Evolutionary conservation across 768 basidiomycete genomes (phyloP).

Genomic region (Xerocomellus chrysenteron): DNA sequence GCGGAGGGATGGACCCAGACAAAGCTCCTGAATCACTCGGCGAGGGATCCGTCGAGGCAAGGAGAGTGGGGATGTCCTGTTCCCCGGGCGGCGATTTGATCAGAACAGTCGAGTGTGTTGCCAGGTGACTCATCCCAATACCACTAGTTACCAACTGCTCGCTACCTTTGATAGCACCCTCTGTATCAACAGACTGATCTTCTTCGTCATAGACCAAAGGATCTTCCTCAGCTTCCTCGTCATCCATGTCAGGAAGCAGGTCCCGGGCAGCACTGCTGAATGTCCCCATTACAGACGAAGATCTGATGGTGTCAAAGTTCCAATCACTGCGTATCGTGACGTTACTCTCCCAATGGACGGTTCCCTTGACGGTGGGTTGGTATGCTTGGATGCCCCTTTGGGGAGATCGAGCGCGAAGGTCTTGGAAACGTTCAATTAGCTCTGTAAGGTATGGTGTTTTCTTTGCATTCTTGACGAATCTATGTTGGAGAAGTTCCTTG

Average conservation of each 20-base stretch:
- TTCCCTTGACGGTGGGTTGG: slow-evolving; percentile 58
- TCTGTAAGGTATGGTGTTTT: slow-evolving; percentile 84
- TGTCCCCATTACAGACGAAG: slow-evolving; percentile 73
- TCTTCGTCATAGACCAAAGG: slow-evolving; percentile 40
- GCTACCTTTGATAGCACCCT: slow-evolving; percentile 64
- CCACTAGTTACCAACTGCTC: slow-evolving; percentile 41
- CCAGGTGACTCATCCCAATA: slow-evolving; percentile 52
- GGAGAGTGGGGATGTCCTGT: slow-evolving; percentile 41
- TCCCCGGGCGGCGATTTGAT: slow-evolving; percentile 49
- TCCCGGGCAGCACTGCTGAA: slow-evolving; percentile 73
- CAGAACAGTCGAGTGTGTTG: slow-evolving; percentile 69
- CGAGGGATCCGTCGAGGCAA: slow-evolving; percentile 35
- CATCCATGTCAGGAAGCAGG: slow-evolving; percentile 58
- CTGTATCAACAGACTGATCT: slow-evolving; percentile 59
- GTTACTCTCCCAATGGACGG: slow-evolving; percentile 64
- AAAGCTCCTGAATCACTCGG: slow-evolving; percentile 42
- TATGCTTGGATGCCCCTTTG: slow-evolving; percentile 53
- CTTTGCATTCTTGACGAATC: slow-evolving; percentile 83
- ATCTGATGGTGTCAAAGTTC: slow-evolving; percentile 89
- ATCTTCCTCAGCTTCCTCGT: slow-evolving; percentile 49
- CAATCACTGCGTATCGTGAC: slow-evolving; percentile 88
- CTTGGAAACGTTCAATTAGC: slow-evolving; percentile 84
- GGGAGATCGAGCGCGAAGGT: slow-evolving; percentile 64
- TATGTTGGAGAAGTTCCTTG: slow-evolving; percentile 89
- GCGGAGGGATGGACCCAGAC: slow-evolving; percentile 38